Conservation (phyloP, 371 early-diverging fungal species). For the Fennellomyces sp. region DNA sequence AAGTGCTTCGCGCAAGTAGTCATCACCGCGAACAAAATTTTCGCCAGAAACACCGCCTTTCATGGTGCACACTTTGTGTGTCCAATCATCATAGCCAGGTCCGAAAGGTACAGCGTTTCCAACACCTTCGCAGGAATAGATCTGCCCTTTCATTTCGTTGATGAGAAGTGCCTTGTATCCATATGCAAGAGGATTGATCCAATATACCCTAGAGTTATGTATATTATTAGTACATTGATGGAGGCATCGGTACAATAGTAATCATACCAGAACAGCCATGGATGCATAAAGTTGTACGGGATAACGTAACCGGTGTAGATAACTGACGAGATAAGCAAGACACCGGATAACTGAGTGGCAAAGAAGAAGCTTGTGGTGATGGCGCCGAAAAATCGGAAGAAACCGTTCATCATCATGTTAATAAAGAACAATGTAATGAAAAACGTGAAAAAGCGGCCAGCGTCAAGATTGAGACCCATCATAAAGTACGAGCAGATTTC, state of each 20-base stretch:
- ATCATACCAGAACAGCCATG: conserved; percentile 57
- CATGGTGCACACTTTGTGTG: conserved; percentile 67
- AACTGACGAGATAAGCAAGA: conserved; percentile 47
- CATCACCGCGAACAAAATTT: conserved; percentile 56
- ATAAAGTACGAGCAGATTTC: conserved; percentile 50
- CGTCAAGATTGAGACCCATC: conserved; percentile 47
- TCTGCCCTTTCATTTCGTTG: conserved; percentile 73
- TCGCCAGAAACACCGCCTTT: conserved; percentile 58
- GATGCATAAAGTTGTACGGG: conserved; percentile 35
- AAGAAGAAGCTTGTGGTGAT: conserved; percentile 45
- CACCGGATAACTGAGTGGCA: conserved; percentile 50
- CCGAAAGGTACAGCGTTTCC: conserved; percentile 61
- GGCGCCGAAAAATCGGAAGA: conserved; percentile 56
- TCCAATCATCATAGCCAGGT: conserved; percentile 45
- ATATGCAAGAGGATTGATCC: conserved; percentile 75
- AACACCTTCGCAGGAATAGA: conserved; percentile 52
- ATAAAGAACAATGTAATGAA: conserved; percentile 40
- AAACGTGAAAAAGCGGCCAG: conserved; percentile 52
- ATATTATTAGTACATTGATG: background rate
- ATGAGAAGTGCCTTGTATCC: conserved; percentile 69
- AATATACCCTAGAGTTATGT: conserved; percentile 70
- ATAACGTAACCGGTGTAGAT: conserved; percentile 60
- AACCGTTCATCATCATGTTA: conserved; percentile 43
- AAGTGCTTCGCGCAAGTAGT: conserved; percentile 65
- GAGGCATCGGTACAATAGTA: background rate